Evolutionary conservation across 1,284 basidiomycete genomes (phyloP).

Genomic region (Hemileia vastatrix): DNA sequence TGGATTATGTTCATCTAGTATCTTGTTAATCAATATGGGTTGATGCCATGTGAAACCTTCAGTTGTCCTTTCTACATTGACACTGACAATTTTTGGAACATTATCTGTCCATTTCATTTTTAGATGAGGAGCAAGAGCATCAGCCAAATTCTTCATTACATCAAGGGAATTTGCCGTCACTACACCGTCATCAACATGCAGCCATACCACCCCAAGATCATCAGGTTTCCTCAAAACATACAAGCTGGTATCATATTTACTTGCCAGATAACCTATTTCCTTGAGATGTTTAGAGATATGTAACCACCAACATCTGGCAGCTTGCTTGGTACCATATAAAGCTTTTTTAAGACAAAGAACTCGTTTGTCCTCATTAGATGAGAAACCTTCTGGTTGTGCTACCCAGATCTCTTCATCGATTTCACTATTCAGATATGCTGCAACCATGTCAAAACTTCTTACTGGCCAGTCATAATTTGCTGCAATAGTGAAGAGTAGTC

Average conservation of each 20-base stretch:
- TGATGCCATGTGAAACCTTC: not conserved
- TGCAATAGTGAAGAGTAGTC: not conserved
- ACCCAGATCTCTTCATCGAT: constrained; percentile 16
- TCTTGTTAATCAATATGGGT: not conserved
- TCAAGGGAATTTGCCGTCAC: not conserved
- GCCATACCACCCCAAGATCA: not conserved
- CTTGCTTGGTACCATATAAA: constrained; percentile 8
- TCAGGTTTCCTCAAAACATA: not conserved
- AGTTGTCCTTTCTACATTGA: not conserved
- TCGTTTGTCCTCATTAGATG: no score
- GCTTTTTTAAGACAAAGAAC: not conserved
- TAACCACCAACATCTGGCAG: constrained; percentile 9
- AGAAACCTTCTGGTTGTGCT: no score
- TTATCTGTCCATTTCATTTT: not conserved
- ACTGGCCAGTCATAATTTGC: not conserved
- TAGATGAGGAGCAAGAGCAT: not conserved
- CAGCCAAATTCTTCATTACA: not conserved
- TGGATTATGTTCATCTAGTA: no score
- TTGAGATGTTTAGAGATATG: no score
- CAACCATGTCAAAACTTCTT: constrained; percentile 4
- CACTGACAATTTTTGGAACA: not conserved
- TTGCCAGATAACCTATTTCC: not conserved
- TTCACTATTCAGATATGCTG: constrained; percentile 6
- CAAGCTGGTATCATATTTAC: not conserved
- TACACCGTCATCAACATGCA: constrained; percentile 1